A percentile compares a stretch with the other conserved stretches of the same genome.
These are phyloP conservation scores for Auricularia sp. DNA, from an alignment of 768 basidiomycete genomes.

Conservation along the genomic window DNA sequence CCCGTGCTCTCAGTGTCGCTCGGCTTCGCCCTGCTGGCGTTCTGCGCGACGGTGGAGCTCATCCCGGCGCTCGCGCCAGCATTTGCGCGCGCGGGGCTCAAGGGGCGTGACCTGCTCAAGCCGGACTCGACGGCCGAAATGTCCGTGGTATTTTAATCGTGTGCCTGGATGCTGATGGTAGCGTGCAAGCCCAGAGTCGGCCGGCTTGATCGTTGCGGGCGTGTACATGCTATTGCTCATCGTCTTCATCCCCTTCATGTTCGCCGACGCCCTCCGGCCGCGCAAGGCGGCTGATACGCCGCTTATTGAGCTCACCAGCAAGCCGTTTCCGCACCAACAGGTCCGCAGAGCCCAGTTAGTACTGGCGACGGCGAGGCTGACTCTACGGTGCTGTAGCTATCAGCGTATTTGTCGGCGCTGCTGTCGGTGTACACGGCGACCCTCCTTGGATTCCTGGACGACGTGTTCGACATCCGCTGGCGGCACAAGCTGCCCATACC, in stretches of 20 bases:
- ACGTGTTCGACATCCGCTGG: conserved; percentile 98
- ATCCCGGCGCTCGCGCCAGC: conserved; percentile 75
- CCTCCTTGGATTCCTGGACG: conserved; percentile 90
- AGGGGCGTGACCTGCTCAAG: conserved; percentile 83
- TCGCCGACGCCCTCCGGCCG: conserved; percentile 41
- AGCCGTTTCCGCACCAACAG: conserved; percentile 70
- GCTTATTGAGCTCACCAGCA: conserved; percentile 42
- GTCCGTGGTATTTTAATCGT: conserved; percentile 30
- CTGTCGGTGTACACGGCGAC: conserved; percentile 90
- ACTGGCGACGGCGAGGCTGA: neutral
- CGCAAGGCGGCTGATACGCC: conserved; percentile 28
- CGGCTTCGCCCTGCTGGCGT: conserved; percentile 78
- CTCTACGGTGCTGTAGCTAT: conserved; percentile 40
- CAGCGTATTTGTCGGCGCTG: conserved; percentile 86
- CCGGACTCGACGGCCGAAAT: conserved; percentile 54
- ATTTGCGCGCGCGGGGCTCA: conserved; percentile 73
- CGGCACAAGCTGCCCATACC: conserved; percentile 96
- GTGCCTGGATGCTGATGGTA: neutral
- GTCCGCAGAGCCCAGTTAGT: conserved; percentile 5
- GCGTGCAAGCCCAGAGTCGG: conserved; percentile 73
- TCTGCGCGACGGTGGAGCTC: conserved; percentile 63
- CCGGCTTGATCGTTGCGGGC: conserved; percentile 82
- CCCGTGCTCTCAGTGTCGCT: conserved; percentile 69
- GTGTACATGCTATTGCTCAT: conserved; percentile 82
- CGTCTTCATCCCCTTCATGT: conserved; percentile 92